Percentiles rank a stretch among this genome's conserved stretches.
phyloP scores from a whole-genome alignment of 140 eudicot species.

The Ambrosia hybrid region DNA sequence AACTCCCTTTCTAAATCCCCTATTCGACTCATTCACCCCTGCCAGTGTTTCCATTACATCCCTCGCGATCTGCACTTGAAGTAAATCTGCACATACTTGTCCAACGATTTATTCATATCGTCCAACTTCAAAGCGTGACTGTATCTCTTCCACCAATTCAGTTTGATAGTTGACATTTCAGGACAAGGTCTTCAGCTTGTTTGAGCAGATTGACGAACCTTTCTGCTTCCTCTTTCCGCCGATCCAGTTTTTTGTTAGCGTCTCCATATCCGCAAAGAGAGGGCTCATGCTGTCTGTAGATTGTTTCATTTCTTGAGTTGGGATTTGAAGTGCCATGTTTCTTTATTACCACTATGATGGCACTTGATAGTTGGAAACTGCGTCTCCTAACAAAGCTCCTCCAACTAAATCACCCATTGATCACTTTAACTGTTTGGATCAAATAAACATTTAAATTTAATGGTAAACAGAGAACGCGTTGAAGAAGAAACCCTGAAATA shows the following conservation, averaged over 20 bases:
- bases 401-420: no score
- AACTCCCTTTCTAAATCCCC: not conserved
- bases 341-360: no score
- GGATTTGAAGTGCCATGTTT: conserved; percentile 1
- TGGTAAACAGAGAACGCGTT: no score
- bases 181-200: not conserved
- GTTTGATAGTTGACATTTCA: not conserved
- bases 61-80: not conserved
- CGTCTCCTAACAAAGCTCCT: no score
- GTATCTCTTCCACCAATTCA: not conserved
- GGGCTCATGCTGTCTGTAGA: not conserved
- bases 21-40: not conserved
- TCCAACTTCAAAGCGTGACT: conserved; percentile 7
- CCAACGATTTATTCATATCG: not conserved
- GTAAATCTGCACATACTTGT: not conserved
- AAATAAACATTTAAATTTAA: no score
- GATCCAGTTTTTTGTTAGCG: not conserved
- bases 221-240: not conserved
- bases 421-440: no score
- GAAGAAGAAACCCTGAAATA: no score
- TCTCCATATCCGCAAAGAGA: not conserved
- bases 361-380: no score
- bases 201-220: not conserved
- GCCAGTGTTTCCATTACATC: not conserved
- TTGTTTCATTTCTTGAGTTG: conserved; percentile 1